Evolutionary conservation across 306 rosid species (phyloP).

Genomic region (Cicer bijugum): DNA sequence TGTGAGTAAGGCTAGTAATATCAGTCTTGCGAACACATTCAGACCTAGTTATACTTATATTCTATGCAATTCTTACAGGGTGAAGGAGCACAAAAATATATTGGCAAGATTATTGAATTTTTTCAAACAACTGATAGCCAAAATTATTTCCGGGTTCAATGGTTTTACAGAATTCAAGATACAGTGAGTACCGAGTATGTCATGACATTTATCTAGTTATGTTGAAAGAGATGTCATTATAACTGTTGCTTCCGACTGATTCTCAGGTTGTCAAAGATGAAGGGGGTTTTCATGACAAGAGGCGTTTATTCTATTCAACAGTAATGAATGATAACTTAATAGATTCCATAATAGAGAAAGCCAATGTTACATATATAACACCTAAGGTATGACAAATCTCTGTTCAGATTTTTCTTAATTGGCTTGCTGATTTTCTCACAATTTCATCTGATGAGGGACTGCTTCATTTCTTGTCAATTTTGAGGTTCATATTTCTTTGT

Average conservation of each 20-base stretch:
- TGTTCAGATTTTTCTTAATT: constrained; percentile 26
- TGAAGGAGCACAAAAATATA: constrained; percentile 59
- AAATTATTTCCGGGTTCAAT: constrained; percentile 83
- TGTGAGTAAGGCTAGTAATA: constrained; percentile 18
- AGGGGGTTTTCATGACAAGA: constrained; percentile 82
- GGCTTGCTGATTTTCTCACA: constrained; percentile 10
- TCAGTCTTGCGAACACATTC: constrained; percentile 15
- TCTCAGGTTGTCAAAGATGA: constrained; percentile 72
- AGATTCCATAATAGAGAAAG: constrained; percentile 80
- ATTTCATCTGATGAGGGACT: constrained; percentile 17
- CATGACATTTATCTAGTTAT: constrained; percentile 36
- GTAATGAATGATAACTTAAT: constrained; percentile 85
- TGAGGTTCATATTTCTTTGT: constrained; percentile 24
- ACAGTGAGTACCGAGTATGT: constrained; percentile 77
- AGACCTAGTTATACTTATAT: constrained; percentile 42
- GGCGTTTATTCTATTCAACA: constrained; percentile 87
- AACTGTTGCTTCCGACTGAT: constrained; percentile 39
- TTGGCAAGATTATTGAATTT: constrained; percentile 88
- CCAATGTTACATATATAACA: constrained; percentile 55
- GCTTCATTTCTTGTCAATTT: constrained; percentile 17
- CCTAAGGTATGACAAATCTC: constrained; percentile 68
- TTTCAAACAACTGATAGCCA: constrained; percentile 70
- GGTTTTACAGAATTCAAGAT: constrained; percentile 93
- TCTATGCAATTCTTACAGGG: constrained; percentile 64
- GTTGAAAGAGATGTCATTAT: constrained; percentile 15